These are phyloP conservation scores for Leptographium procerum DNA, from an alignment of 2,329 filamentous ascomycete genomes.

Conservation along the genomic window DNA sequence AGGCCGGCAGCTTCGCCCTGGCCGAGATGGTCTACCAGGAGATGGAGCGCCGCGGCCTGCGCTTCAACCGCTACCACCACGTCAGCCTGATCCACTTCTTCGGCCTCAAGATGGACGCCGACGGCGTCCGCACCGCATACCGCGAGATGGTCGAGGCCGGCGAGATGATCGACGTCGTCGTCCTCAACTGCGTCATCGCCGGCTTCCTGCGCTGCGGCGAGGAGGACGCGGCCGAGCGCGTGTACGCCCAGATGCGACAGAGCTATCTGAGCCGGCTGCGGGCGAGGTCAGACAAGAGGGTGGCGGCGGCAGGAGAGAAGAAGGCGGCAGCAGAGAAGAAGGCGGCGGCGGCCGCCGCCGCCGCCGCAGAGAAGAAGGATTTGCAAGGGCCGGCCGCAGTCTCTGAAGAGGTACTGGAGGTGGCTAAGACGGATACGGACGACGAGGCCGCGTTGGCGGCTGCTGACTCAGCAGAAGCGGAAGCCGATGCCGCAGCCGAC, in stretches of 20 bases:
- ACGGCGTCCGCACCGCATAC: slow-evolving; percentile 67
- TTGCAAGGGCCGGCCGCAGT: too few species aligned
- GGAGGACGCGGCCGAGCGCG: slow-evolving; percentile 60
- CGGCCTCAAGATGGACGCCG: slow-evolving; percentile 62
- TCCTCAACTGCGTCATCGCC: slow-evolving; percentile 77
- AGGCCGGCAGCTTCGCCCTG: slow-evolving; percentile 70
- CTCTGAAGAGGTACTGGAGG: too few species aligned
- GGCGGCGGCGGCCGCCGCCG: too few species aligned
- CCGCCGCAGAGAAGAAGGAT: too few species aligned
- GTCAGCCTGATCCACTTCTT: slow-evolving; percentile 76
- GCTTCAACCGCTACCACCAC: slow-evolving; percentile 68
- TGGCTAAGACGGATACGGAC: too few species aligned
- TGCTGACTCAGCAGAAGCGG: too few species aligned
- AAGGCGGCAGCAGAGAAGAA: too few species aligned
- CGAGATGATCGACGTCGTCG: slow-evolving; percentile 77
- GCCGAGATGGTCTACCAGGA: slow-evolving; percentile 79
- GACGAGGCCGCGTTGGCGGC: background rate
- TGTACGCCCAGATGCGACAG: slow-evolving; percentile 76
- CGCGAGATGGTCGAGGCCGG: slow-evolving; percentile 71
- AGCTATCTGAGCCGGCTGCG: slow-evolving; percentile 26
- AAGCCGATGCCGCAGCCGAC: background rate
- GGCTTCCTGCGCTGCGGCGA: slow-evolving; percentile 70
- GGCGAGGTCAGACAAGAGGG: background rate
- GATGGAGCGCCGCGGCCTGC: slow-evolving; percentile 58
- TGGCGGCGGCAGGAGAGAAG: too few species aligned